Evolutionary conservation across 768 basidiomycete genomes (phyloP).

Genomic region (Mycena pura): DNA sequence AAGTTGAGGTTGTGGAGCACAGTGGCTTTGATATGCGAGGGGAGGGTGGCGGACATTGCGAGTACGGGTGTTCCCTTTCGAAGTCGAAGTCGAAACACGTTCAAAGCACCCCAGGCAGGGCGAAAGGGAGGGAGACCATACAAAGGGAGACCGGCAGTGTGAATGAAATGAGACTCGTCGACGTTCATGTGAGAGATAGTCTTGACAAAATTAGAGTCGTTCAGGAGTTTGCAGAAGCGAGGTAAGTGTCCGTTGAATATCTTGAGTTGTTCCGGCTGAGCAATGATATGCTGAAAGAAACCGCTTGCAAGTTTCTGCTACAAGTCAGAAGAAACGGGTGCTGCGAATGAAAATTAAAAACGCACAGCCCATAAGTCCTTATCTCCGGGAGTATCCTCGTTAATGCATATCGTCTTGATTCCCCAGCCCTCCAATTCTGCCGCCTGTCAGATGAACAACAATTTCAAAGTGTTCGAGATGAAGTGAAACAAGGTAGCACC

Average conservation of each 20-base stretch:
- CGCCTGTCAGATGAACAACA: not conserved
- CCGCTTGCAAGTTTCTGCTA: slow-evolving; percentile 15
- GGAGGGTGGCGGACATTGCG: slow-evolving; percentile 30
- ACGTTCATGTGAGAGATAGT: slow-evolving; percentile 23
- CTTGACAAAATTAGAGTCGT: slow-evolving; percentile 8
- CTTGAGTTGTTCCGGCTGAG: slow-evolving; percentile 28
- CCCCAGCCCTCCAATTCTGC: slow-evolving; percentile 22
- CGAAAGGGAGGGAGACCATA: slow-evolving; percentile 33
- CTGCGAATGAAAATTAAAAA: not conserved
- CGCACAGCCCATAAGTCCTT: slow-evolving; percentile 26
- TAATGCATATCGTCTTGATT: slow-evolving; percentile 28
- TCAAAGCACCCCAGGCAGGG: slow-evolving; percentile 31
- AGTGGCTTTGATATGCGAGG: slow-evolving; percentile 30
- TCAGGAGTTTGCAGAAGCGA: slow-evolving; percentile 21
- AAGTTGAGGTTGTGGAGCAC: slow-evolving; percentile 20
- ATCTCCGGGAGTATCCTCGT: slow-evolving; percentile 31
- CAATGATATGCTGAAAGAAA: slow-evolving; percentile 20
- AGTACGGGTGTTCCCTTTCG: slow-evolving; percentile 11
- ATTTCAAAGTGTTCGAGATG: no score
- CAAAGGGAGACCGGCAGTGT: slow-evolving; percentile 25
- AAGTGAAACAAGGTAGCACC: slow-evolving; percentile 1
- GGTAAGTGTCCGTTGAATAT: slow-evolving; percentile 26
- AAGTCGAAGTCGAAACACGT: slow-evolving; percentile 9
- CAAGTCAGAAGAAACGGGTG: not conserved
- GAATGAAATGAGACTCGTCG: slow-evolving; percentile 34